Evolutionary conservation across 495 filamentous ascomycete species (phyloP).

Genomic region (Parachaetomium inaequale): DNA sequence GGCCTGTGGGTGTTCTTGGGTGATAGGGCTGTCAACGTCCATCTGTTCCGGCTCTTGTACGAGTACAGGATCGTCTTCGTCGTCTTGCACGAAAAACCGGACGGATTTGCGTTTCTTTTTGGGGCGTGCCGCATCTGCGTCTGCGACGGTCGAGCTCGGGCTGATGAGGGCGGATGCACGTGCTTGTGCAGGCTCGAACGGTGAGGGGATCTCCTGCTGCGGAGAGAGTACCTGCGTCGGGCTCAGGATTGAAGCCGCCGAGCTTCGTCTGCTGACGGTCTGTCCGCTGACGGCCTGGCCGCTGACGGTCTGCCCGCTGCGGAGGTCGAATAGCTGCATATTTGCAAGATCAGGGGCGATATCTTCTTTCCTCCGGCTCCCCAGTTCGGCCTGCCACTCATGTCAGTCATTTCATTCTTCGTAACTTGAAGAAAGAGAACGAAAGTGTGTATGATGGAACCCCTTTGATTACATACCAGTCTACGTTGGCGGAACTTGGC

Average conservation of each 20-base stretch:
- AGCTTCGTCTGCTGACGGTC: not conserved
- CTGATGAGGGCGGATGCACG: not conserved
- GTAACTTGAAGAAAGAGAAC: not conserved
- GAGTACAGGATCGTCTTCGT: constrained; percentile 20
- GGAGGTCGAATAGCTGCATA: constrained; percentile 15
- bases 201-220: not conserved
- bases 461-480: constrained; percentile 2
- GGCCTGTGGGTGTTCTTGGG: not conserved
- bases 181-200: not conserved
- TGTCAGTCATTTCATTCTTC: not conserved
- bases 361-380: constrained; percentile 29
- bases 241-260: constrained; percentile 1
- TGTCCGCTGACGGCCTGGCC: too few species aligned
- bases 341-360: constrained; percentile 22
- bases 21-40: constrained; percentile 18
- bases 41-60: constrained; percentile 28
- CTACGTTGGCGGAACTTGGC: constrained; percentile 16
- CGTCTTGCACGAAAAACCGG: constrained; percentile 31
- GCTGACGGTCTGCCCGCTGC: constrained; percentile 1
- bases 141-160: not conserved
- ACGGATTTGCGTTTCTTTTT: constrained; percentile 40
- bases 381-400: constrained; percentile 17
- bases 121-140: not conserved
- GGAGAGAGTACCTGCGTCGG: not conserved
- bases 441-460: too few species aligned